phyloP scores from a whole-genome alignment of 495 filamentous ascomycete species.

The Talaromyces trachyspermus region DNA sequence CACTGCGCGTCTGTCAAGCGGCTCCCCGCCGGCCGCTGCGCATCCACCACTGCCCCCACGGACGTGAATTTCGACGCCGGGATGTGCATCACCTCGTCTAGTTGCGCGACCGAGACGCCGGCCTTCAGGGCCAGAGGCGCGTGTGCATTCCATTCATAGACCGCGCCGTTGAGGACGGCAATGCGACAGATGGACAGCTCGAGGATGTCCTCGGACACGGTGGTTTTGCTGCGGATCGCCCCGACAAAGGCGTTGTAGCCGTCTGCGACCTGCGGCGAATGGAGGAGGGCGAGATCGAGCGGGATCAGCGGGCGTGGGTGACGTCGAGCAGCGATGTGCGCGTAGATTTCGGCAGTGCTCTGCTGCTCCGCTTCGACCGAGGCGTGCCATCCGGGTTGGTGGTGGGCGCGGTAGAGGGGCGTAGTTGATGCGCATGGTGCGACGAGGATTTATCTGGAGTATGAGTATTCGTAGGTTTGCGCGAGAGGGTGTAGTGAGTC shows the following conservation, averaged over 20 bases:
- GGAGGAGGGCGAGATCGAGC: constrained; percentile 66
- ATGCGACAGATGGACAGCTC: constrained; percentile 72
- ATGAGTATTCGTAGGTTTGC: constrained; percentile 2
- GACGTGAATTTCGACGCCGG: constrained; percentile 2
- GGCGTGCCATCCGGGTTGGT: constrained; percentile 29
- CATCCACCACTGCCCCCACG: background rate
- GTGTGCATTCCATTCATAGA: constrained; percentile 77
- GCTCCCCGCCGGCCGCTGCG: background rate
- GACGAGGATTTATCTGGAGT: background rate
- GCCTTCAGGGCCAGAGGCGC: constrained; percentile 48
- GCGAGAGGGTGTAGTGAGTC: too few relatives aligned
- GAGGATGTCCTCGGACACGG: constrained; percentile 49
- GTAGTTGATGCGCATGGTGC: constrained; percentile 68
- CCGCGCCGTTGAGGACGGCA: constrained; percentile 63
- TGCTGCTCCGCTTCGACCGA: constrained; percentile 7
- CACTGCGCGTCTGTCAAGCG: constrained; percentile 42
- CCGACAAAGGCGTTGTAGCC: constrained; percentile 79
- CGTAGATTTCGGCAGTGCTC: constrained; percentile 45
- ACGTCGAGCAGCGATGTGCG: constrained; percentile 55
- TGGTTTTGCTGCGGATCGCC: constrained; percentile 61
- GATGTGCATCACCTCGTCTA: constrained; percentile 9
- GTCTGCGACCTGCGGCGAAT: constrained; percentile 63
- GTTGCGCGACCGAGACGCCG: constrained; percentile 16
- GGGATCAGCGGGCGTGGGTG: constrained; percentile 56
- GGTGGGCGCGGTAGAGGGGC: constrained; percentile 47